phyloP scores from a whole-genome alignment of 2,329 filamentous ascomycete genomes.

The Aspergillus ibericus region DNA sequence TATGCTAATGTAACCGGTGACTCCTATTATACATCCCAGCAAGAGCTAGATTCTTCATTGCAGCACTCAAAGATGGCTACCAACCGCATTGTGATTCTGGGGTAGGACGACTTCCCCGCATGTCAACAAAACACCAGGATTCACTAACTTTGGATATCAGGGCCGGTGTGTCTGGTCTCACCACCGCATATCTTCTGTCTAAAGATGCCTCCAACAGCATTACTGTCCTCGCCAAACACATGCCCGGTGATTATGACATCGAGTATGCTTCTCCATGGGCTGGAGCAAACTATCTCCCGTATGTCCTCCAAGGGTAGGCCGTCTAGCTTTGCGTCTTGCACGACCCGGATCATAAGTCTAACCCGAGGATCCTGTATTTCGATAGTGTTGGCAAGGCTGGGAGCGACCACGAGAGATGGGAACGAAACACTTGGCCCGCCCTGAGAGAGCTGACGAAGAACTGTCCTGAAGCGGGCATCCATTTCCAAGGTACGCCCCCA shows the following conservation, averaged over 20 bases:
- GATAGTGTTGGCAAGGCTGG: conserved; percentile 43
- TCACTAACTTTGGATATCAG: conserved; percentile 36
- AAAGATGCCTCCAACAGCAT: conserved; percentile 58
- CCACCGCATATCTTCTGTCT: conserved; percentile 63
- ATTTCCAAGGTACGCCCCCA: conserved; percentile 65
- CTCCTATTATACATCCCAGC: neutral
- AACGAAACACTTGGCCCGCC: conserved; percentile 64
- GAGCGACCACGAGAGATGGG: conserved; percentile 52
- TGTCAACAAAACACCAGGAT: neutral
- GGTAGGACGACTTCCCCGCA: conserved; percentile 26
- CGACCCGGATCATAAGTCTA: neutral
- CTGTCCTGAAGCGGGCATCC: conserved; percentile 74
- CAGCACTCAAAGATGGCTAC: conserved; percentile 26
- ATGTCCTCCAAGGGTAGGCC: conserved; percentile 32
- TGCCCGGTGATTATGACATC: conserved; percentile 90
- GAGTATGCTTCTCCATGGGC: conserved; percentile 91
- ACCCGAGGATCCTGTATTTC: neutral
- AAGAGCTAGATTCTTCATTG: neutral
- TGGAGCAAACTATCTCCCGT: conserved; percentile 78
- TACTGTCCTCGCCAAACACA: conserved; percentile 79
- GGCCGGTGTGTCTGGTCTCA: conserved; percentile 66
- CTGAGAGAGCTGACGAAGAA: conserved; percentile 61
- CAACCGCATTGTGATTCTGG: conserved; percentile 43
- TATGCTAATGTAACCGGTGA: neutral
- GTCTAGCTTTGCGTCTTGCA: neutral